Evolutionary conservation across 345 rosid species (phyloP).

Genomic region (Balakata baccata): DNA sequence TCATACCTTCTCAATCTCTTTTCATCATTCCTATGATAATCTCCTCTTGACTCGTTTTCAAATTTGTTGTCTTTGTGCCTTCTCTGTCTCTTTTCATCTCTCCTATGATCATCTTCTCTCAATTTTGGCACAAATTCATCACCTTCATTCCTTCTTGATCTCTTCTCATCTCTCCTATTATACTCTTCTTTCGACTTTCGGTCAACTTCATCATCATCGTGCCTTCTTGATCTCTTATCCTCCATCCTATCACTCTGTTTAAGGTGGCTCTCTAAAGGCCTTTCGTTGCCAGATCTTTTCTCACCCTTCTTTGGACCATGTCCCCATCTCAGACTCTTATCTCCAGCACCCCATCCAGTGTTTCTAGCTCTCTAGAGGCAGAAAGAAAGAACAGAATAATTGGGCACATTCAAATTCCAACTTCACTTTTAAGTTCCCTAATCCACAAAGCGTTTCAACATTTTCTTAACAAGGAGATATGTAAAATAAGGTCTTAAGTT

Average conservation of each 20-base stretch:
- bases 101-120: conserved; percentile 15
- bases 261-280: conserved; percentile 10
- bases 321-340: conserved; percentile 60
- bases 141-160: conserved; percentile 24
- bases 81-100: conserved; percentile 13
- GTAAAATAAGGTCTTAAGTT: background rate
- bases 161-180: conserved; percentile 35
- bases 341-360: conserved; percentile 81
- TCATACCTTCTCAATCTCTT: conserved; percentile 25
- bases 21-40: conserved; percentile 31
- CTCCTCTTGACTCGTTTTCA: conserved; percentile 30
- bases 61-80: conserved; percentile 2
- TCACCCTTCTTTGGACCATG: conserved; percentile 47
- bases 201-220: conserved; percentile 3
- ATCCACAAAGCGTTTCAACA: background rate
- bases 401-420: background rate
- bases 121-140: conserved; percentile 16
- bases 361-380: conserved; percentile 71
- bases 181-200: conserved; percentile 10
- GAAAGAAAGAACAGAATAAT: conserved; percentile 15
- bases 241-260: conserved; percentile 17
- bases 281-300: conserved; percentile 28
- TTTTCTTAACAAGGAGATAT: background rate
- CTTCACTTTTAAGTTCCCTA: conserved; percentile 2
- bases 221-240: conserved; percentile 27